phyloP scores from a whole-genome alignment of 208 protist species.

The Kentomonas sorsogonicus region DNA sequence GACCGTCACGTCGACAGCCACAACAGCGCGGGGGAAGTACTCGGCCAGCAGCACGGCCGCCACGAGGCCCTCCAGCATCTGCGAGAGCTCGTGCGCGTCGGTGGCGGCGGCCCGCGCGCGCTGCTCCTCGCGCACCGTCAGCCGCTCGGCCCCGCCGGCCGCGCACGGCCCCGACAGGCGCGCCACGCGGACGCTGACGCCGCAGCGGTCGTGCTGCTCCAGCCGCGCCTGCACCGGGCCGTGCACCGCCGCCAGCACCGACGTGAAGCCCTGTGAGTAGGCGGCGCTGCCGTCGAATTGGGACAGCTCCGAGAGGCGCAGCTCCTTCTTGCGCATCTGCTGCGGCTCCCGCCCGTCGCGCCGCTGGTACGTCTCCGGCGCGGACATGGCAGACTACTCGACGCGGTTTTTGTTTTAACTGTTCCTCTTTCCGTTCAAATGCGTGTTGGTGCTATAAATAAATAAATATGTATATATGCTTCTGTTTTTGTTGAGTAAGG shows the following conservation, averaged over 20 bases:
- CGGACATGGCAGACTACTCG: too few relatives aligned
- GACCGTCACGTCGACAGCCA: constrained; percentile 62
- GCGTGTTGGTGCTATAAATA: too few relatives aligned
- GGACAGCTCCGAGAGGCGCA: constrained; percentile 43
- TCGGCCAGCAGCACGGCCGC: constrained; percentile 48
- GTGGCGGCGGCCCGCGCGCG: constrained; percentile 31
- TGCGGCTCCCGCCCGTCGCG: constrained; percentile 53
- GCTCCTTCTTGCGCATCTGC: constrained; percentile 67
- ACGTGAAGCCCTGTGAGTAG: constrained; percentile 71
- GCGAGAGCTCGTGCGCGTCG: constrained; percentile 22
- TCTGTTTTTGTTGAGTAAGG: too few relatives aligned
- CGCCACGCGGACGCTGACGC: constrained; percentile 13
- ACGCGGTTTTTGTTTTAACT: too few relatives aligned
- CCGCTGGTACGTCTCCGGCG: constrained; percentile 31
- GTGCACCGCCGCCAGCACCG: constrained; percentile 56
- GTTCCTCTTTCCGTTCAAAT: too few relatives aligned
- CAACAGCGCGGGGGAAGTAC: constrained; percentile 50
- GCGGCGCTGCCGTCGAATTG: constrained; percentile 73
- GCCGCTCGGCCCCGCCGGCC: constrained; percentile 48
- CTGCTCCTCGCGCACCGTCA: constrained; percentile 30
- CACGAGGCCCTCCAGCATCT: constrained; percentile 28
- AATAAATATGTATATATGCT: too few relatives aligned
- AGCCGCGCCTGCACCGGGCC: constrained; percentile 29
- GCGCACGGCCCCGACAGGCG: not conserved
- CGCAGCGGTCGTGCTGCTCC: constrained; percentile 18